Conservation (phyloP, 768 basidiomycete species). For the Suillus alpinus region DNA sequence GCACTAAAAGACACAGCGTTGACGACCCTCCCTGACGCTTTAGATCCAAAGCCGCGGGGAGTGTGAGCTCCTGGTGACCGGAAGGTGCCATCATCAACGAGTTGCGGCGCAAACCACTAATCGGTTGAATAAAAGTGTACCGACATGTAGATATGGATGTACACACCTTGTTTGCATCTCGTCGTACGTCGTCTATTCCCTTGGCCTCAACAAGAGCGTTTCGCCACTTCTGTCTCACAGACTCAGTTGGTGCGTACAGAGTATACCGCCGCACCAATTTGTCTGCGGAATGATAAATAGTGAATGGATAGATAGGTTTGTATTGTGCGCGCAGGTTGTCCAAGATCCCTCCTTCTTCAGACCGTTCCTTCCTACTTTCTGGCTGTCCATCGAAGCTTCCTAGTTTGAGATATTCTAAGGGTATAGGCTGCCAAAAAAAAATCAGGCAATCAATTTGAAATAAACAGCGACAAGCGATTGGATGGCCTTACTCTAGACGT, state of each 20-base stretch:
- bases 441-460: constrained; percentile 4
- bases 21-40: constrained; percentile 56
- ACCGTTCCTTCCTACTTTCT: constrained; percentile 62
- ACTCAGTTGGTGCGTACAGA: constrained; percentile 60
- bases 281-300: constrained; percentile 66
- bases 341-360: constrained; percentile 56
- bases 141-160: neutral
- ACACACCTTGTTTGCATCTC: constrained; percentile 72
- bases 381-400: constrained; percentile 58
- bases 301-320: constrained; percentile 70
- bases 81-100: constrained; percentile 62
- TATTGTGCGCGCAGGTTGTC: constrained; percentile 52
- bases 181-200: constrained; percentile 57
- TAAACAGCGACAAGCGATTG: constrained; percentile 1
- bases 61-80: constrained; percentile 40
- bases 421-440: constrained; percentile 58
- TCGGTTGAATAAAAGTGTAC: constrained; percentile 8
- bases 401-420: constrained; percentile 73
- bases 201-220: constrained; percentile 59
- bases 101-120: constrained; percentile 67
- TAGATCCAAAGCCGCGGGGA: constrained; percentile 24
- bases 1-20: constrained; percentile 65
- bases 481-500: constrained; percentile 58
- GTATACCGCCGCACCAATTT: constrained; percentile 64
- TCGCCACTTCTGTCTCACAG: constrained; percentile 61